Evolutionary conservation across 1,284 basidiomycete genomes (phyloP).

Genomic region (Sphaerobolus stellatus): DNA sequence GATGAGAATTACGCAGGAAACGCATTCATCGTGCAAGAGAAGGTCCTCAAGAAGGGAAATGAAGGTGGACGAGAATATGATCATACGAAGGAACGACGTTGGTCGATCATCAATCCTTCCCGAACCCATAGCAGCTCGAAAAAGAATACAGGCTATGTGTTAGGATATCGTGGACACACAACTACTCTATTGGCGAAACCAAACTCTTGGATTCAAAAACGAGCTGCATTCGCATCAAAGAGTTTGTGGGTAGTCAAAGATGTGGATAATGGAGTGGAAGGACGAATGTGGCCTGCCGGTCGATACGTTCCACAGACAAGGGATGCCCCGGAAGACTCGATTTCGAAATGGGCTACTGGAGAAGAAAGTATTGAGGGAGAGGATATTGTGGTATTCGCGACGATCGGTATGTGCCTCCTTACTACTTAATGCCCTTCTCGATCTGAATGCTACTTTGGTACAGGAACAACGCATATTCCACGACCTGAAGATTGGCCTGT

Average conservation of each 20-base stretch:
- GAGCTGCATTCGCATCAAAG: conserved; percentile 77
- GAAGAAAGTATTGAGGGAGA: conserved; percentile 65
- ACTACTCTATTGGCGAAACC: conserved; percentile 64
- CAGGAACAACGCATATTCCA: conserved; percentile 77
- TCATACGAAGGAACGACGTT: conserved; percentile 64
- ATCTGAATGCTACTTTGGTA: not conserved
- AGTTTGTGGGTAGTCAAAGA: conserved; percentile 81
- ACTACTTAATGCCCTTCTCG: conserved; percentile 2
- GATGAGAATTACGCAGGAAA: conserved; percentile 78
- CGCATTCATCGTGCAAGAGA: conserved; percentile 71
- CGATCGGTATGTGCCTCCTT: conserved; percentile 56
- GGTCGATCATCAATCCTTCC: conserved; percentile 71
- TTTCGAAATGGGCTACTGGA: conserved; percentile 65
- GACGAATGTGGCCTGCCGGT: conserved; percentile 81
- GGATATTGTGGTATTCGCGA: conserved; percentile 78
- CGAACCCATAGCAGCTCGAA: conserved; percentile 67
- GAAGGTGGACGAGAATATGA: conserved; percentile 67
- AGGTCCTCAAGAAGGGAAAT: conserved; percentile 51
- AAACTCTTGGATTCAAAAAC: conserved; percentile 71
- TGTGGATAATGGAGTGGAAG: conserved; percentile 48
- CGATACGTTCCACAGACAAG: conserved; percentile 83
- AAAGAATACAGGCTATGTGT: conserved; percentile 74
- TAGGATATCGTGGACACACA: conserved; percentile 62
- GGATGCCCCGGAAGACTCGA: conserved; percentile 66
- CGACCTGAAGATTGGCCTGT: conserved; percentile 89